Conservation (phyloP, 352 stramenopile species). For the Pythium apleroticum region DNA sequence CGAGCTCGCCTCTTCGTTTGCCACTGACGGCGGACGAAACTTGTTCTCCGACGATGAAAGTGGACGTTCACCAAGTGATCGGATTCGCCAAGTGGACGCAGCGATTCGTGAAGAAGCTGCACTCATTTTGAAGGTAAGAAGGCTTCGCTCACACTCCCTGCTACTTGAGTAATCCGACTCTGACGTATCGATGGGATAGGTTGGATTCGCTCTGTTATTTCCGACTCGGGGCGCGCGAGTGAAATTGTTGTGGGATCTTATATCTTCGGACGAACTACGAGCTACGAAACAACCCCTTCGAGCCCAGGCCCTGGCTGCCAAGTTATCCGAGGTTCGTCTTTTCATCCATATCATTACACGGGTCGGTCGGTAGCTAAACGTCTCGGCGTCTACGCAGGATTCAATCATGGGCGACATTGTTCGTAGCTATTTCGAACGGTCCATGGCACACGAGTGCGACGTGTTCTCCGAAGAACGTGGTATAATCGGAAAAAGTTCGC, state of each 20-base stretch:
- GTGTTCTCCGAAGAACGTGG: not conserved
- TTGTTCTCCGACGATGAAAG: not conserved
- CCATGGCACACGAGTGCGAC: slow-evolving; percentile 2
- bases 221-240: not conserved
- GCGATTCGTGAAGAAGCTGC: not conserved
- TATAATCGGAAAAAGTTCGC: not conserved
- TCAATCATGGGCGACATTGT: not conserved
- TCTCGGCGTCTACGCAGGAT: not conserved
- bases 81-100: not conserved
- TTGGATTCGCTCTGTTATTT: not conserved
- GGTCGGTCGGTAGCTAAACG: not conserved
- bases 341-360: too few species aligned
- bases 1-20: not conserved
- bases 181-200: not conserved
- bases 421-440: not conserved
- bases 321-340: not conserved
- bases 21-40: not conserved
- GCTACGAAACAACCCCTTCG: not conserved
- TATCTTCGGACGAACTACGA: not conserved
- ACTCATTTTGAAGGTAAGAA: slow-evolving; percentile 1
- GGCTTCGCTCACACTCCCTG: too few species aligned
- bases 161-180: too few species aligned
- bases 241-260: not conserved
- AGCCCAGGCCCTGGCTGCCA: not conserved
- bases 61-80: not conserved